Evolutionary conservation across 2,329 filamentous ascomycete genomes (phyloP).

Genomic region (Colletotrichum tofieldiae): DNA sequence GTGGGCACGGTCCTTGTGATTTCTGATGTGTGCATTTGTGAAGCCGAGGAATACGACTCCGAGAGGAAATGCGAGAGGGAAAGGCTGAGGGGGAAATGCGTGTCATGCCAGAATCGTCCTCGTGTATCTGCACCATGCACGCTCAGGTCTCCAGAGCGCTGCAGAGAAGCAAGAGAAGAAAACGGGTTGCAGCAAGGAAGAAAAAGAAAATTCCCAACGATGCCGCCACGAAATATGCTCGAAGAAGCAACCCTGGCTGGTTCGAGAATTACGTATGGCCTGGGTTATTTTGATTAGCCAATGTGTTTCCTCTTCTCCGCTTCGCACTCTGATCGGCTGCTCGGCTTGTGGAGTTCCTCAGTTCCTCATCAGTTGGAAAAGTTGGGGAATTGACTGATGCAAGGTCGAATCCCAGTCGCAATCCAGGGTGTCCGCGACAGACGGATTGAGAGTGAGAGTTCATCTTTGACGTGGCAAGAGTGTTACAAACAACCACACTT

Average conservation of each 20-base stretch:
- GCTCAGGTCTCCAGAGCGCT: conserved; percentile 18
- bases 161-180: conserved; percentile 1
- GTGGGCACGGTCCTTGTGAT: conserved; percentile 15
- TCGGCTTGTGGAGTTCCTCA: conserved; percentile 22
- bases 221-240: neutral
- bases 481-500: neutral
- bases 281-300: conserved; percentile 13
- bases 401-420: neutral
- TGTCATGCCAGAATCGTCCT: neutral
- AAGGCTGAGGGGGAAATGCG: neutral
- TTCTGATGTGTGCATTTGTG: conserved; percentile 18
- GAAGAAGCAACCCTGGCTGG: neutral
- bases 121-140: conserved; percentile 5
- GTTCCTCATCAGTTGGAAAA: neutral
- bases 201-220: neutral
- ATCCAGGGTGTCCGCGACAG: neutral
- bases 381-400: conserved; percentile 10
- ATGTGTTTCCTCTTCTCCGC: neutral
- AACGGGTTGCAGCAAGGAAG: conserved; percentile 4
- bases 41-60: conserved; percentile 17
- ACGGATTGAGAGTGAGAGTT: too few relatives aligned
- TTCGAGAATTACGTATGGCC: neutral
- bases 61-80: neutral
- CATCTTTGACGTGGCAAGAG: neutral
- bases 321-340: conserved; percentile 25